Evolutionary conservation across 208 protist genomes (phyloP).

Genomic region (Jaenimonas drosophilae): DNA sequence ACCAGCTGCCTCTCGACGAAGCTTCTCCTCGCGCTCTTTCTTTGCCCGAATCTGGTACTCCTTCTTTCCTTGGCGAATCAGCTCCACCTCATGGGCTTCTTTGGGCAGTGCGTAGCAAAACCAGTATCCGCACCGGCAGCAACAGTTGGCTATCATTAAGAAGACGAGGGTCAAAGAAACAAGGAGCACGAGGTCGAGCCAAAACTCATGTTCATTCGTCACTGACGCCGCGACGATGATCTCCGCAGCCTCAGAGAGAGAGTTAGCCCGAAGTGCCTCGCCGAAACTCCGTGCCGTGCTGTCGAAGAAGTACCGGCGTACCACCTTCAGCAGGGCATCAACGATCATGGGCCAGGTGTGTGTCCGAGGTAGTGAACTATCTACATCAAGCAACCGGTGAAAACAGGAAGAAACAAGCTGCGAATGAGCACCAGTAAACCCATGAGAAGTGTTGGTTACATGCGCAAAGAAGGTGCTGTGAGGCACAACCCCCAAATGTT

Average conservation of each 20-base stretch:
- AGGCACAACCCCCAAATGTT: too few species aligned
- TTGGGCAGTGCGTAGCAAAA: slow-evolving; percentile 18
- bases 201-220: slow-evolving; percentile 16
- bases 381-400: too few species aligned
- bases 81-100: slow-evolving; percentile 12
- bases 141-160: slow-evolving; percentile 16
- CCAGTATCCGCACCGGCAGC: slow-evolving; percentile 26
- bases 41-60: slow-evolving; percentile 18
- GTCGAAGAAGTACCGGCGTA: slow-evolving; percentile 25
- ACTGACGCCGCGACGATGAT: slow-evolving; percentile 19
- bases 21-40: slow-evolving; percentile 14
- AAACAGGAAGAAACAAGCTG: too few species aligned
- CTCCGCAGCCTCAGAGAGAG: slow-evolving; percentile 18
- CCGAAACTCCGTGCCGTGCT: slow-evolving; percentile 15
- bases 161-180: slow-evolving; percentile 11
- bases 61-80: slow-evolving; percentile 15
- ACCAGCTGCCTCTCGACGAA: slow-evolving; percentile 9
- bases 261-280: slow-evolving; percentile 18
- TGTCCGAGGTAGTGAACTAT: too few species aligned
- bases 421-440: too few species aligned
- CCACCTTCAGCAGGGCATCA: slow-evolving; percentile 10
- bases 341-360: too few species aligned
- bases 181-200: slow-evolving; percentile 24
- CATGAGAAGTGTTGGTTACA: too few species aligned
- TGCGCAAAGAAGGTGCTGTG: too few species aligned